These are phyloP conservation scores for Verruconis gallopava DNA, from an alignment of 2,329 filamentous ascomycete species.

Conservation along the genomic window DNA sequence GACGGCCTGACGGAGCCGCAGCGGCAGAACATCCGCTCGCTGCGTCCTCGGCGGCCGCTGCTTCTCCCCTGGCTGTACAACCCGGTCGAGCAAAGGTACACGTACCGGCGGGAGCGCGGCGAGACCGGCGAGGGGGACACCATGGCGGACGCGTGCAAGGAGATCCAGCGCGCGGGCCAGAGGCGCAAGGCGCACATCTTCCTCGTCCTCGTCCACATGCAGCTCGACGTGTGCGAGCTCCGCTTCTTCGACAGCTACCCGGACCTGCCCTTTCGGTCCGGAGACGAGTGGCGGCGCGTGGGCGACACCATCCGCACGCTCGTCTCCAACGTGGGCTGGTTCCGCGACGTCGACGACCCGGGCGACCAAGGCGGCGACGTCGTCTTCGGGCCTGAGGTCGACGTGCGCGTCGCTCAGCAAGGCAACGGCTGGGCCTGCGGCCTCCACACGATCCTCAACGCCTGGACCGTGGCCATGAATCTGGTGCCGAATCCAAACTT, in stretches of 20 bases:
- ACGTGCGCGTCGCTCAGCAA: background rate
- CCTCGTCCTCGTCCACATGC: background rate
- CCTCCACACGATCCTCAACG: constrained; percentile 4
- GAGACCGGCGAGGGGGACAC: no score
- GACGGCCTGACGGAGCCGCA: background rate
- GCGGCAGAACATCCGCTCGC: background rate
- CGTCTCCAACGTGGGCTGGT: background rate
- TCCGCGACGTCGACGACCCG: background rate
- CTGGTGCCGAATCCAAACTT: background rate
- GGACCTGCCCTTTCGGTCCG: no score
- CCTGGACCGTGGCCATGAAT: background rate
- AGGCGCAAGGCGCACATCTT: background rate
- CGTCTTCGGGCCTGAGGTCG: background rate
- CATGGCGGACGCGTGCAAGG: no score
- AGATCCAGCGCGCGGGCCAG: background rate
- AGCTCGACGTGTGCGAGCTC: background rate
- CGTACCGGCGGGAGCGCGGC: no score
- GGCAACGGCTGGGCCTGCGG: background rate
- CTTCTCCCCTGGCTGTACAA: background rate
- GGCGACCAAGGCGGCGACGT: background rate
- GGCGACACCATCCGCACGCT: background rate
- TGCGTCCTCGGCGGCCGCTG: background rate
- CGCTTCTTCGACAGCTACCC: background rate
- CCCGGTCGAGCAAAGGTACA: no score
- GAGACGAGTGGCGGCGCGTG: background rate